phyloP scores from a whole-genome alignment of 2,329 filamentous ascomycete genomes.

The Neophaeococcomyces mojaviensis region DNA sequence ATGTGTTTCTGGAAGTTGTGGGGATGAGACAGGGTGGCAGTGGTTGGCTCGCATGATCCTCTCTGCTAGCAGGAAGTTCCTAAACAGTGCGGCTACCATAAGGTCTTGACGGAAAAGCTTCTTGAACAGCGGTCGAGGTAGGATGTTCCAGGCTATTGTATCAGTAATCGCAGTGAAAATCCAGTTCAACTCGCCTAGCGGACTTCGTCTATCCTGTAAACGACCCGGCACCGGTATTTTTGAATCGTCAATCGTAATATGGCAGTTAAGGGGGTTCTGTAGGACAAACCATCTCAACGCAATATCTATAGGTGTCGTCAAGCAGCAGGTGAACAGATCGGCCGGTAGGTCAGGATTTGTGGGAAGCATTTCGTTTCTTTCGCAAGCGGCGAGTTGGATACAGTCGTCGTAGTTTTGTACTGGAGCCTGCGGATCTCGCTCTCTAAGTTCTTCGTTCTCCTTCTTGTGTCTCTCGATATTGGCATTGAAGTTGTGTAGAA shows the following conservation, averaged over 20 bases:
- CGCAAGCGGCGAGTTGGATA: conserved; percentile 88
- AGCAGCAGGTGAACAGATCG: conserved; percentile 89
- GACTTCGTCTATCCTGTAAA: conserved; percentile 85
- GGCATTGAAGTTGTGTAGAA: conserved; percentile 87
- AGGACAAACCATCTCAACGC: conserved; percentile 93
- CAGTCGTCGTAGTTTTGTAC: conserved; percentile 66
- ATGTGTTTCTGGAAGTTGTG: conserved; percentile 86
- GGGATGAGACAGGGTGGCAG: conserved; percentile 88
- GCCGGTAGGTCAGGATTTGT: conserved; percentile 90
- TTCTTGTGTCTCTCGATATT: conserved; percentile 92
- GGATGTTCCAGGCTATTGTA: conserved; percentile 94
- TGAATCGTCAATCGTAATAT: conserved; percentile 70
- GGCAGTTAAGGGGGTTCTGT: conserved; percentile 68
- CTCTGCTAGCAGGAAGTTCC: conserved; percentile 91
- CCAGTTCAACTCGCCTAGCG: conserved; percentile 95
- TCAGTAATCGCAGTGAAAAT: conserved; percentile 99
- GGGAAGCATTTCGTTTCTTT: conserved; percentile 81
- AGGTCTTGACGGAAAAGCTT: conserved; percentile 95
- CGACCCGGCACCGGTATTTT: conserved; percentile 76
- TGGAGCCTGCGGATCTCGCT: conserved; percentile 63
- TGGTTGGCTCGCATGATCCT: conserved; percentile 94
- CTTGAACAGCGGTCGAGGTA: conserved; percentile 84
- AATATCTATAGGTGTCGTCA: conserved; percentile 97
- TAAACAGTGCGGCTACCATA: conserved; percentile 96
- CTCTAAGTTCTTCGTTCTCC: conserved; percentile 70